Evolutionary conservation across 306 rosid genomes (phyloP).

Genomic region (Cucurbita moschata): DNA sequence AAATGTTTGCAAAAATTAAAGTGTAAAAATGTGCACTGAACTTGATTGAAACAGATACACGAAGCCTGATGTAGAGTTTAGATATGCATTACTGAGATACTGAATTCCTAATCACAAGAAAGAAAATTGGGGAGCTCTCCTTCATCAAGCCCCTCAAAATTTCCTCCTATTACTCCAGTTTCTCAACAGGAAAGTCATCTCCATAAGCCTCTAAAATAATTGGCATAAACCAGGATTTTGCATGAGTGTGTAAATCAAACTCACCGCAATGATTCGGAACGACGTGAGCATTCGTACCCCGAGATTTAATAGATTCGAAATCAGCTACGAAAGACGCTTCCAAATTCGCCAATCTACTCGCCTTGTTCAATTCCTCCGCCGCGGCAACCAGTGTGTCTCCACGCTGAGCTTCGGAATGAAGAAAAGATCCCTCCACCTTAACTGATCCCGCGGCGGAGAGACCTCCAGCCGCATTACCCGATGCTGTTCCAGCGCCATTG

Average conservation of each 20-base stretch:
- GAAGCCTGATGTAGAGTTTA: not conserved
- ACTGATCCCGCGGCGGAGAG: slow-evolving; percentile 14
- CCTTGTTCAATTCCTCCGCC: slow-evolving; percentile 40
- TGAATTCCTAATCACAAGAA: not conserved
- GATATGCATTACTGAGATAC: not conserved
- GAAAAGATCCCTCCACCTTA: slow-evolving; percentile 24
- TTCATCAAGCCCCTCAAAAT: not conserved
- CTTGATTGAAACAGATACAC: not conserved
- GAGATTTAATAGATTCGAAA: slow-evolving; percentile 71
- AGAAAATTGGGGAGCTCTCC: not conserved
- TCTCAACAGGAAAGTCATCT: not conserved
- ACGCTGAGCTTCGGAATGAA: slow-evolving; percentile 6
- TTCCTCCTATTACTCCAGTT: not conserved
- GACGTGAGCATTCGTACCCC: slow-evolving; percentile 48
- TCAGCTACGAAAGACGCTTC: slow-evolving; percentile 59
- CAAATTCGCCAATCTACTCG: slow-evolving; percentile 43
- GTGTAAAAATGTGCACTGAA: not conserved
- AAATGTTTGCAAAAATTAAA: not conserved
- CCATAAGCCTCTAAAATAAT: not conserved
- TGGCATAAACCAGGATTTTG: slow-evolving; percentile 7
- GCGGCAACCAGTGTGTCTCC: slow-evolving; percentile 16
- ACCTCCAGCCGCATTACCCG: slow-evolving; percentile 10
- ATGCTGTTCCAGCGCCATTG: slow-evolving; percentile 13
- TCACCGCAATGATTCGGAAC: slow-evolving; percentile 88
- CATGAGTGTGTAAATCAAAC: slow-evolving; percentile 8